Conservation (phyloP, 2,329 filamentous ascomycete genomes). For the Pseudogymnoascus sp. region DNA sequence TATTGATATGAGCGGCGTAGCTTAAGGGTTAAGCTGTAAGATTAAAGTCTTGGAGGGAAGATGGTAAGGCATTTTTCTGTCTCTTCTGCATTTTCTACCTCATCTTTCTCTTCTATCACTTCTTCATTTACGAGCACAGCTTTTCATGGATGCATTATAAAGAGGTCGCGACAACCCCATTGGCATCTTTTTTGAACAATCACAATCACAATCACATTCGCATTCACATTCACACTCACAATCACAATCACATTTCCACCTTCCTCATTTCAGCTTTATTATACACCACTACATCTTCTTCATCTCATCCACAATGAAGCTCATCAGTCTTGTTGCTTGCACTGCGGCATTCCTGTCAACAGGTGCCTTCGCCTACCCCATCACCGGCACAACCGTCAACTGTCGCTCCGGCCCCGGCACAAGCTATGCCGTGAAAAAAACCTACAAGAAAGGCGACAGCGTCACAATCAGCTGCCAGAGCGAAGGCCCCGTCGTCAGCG, state of each 20-base stretch:
- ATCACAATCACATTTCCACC: neutral
- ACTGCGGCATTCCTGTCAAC: neutral
- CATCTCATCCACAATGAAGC: neutral
- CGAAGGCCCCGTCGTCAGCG: conserved; percentile 11
- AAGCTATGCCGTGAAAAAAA: conserved; percentile 14
- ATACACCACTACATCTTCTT: neutral
- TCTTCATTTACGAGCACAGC: neutral
- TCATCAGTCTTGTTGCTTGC: neutral
- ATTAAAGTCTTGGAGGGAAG: neutral
- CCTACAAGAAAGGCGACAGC: conserved; percentile 7
- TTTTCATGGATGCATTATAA: neutral
- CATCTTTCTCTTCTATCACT: neutral
- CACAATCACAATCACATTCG: neutral
- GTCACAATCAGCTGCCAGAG: conserved; percentile 11
- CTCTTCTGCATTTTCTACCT: neutral
- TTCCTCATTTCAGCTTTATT: neutral
- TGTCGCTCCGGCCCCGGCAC: conserved; percentile 22
- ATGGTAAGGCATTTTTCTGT: neutral
- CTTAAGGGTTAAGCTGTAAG: neutral
- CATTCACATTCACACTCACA: neutral
- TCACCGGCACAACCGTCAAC: conserved; percentile 12
- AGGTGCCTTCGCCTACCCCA: neutral
- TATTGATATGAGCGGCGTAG: neutral
- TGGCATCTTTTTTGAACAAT: neutral
- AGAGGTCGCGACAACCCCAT: neutral